Evolutionary conservation across 2,329 filamentous ascomycete genomes (phyloP).

Genomic region (Zymoseptoria passerinii): DNA sequence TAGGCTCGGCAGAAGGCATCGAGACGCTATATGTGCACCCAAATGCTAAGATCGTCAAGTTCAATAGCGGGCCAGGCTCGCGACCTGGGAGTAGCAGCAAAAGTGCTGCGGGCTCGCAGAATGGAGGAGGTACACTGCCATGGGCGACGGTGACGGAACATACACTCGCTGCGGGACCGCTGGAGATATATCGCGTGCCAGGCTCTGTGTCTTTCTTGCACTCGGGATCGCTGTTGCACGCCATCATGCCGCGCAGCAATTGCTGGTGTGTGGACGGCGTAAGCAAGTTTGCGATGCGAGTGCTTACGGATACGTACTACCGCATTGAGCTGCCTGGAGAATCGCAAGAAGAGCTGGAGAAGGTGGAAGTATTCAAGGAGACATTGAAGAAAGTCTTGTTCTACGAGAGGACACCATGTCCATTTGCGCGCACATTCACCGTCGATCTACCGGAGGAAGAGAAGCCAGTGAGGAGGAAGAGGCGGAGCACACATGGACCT

Average conservation of each 20-base stretch:
- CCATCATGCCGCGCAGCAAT: constrained; percentile 81
- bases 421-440: constrained; percentile 69
- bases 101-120: constrained; percentile 13
- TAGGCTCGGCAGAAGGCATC: constrained; percentile 39
- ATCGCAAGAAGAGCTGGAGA: constrained; percentile 53
- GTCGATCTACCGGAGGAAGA: constrained; percentile 64
- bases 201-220: constrained; percentile 82
- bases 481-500: constrained; percentile 56
- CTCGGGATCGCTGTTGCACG: constrained; percentile 73
- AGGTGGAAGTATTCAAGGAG: constrained; percentile 58
- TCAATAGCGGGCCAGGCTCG: constrained; percentile 37
- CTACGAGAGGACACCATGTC: constrained; percentile 82
- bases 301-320: constrained; percentile 77
- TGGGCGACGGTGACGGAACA: constrained; percentile 71
- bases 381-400: constrained; percentile 66
- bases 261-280: constrained; percentile 87
- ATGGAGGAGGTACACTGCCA: constrained; percentile 50
- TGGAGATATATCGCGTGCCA: constrained; percentile 78
- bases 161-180: constrained; percentile 69
- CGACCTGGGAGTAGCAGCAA: constrained; percentile 21
- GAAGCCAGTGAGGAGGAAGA: constrained; percentile 52
- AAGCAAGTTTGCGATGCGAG: constrained; percentile 78
- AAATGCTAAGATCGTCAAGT: constrained; percentile 62
- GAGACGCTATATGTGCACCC: constrained; percentile 70
- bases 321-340: constrained; percentile 73